Base-by-base conservation (phyloP, 2,329 filamentous ascomycete species). In the Helotiales sp. region DNA sequence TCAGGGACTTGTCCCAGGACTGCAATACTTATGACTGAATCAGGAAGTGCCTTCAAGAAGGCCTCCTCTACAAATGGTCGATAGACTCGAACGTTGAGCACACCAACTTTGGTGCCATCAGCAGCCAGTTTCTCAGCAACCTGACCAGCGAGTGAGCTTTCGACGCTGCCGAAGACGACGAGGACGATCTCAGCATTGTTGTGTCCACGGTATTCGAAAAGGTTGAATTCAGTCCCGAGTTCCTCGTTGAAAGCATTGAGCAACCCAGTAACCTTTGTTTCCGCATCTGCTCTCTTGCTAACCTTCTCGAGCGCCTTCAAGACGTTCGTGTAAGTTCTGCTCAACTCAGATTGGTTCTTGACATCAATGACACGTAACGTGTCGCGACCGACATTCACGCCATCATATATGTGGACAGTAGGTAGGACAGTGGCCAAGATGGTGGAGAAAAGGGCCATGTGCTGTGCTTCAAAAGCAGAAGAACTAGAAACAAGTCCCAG, bases 121-220 rank as follows among this genome's bases (percentile, higher is more conserved):
- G 84, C 81, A 29, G 89, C 83, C 47, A 98, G 79, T 38, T 87
- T 85, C 42, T 81, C 79, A 10, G 91, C 86, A 53, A 96, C 85
- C 75, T 97, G 91, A 64, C 88, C 87, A 57, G 91, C 86, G 60
- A 98, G 78, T 67, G 95, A 92, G 13, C 90, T 86, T 78, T 99
- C 95, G 5, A 93, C 85, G 59, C 91, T 96, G 66, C 95, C 95
- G 67, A 99, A 97, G 44, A 91, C 90, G 29, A 98, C 92, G 31
- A 98, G 78, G 15, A 99, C 91, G 9, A 87, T 86, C 64, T 93
- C 89, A 3, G 95, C 85, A 42, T 85, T 79, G 49, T 84, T 79
- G 71, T 98, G 91, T 24, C 95, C 95, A 69, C 88, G 84, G 77
- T 99, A 99, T 76, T 99, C 95, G 67, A 98, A 99, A 6, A 91